Evolutionary conservation across 1,284 basidiomycete species (phyloP), one percentile per base, ranked within the genome.

Genomic region (Puccinia brachypodii): DNA sequence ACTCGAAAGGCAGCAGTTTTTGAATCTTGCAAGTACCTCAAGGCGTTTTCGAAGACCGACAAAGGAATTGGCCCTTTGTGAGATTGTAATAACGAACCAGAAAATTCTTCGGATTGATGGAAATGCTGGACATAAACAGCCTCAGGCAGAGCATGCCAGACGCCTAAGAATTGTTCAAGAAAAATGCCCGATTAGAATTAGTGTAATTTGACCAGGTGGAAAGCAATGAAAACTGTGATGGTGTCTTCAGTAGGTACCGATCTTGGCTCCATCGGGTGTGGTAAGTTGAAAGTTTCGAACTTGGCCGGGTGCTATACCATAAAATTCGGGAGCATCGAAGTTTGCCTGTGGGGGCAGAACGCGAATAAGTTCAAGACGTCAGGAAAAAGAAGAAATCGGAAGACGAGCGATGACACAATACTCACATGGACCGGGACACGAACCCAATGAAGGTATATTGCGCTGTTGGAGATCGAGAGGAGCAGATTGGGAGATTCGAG

Each of bases 121-220:
- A 77, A 42, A 77, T 79, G 76, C 0, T 50, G 64, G 13, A 69
- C 76, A 53, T 79, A 79, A 19, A 69, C 76, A 6, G 68, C 53
- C n/a, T 79, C 76, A 22, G 76, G 76, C 9, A 79, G 40, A 33
- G 66, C 76, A 44, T 79, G 76, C 76, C 76, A 79, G 9, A 79
- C 76, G 13, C 76, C 76, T 79, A 56, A n/a, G 60, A 14, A 8
- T 31, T 50, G 42, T 3, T 11, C n/a, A 47, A 42, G 14, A 36
- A 31, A 3, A n/a, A 42, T 7, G 40, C 40, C 14, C 2, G 6
- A 9, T 7, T 33, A 19, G 13, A 28, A 13, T 9, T 47, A 42
- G 42, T 16, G 25, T 22, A 19, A 3, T 28, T 36, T 69, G 62
- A 58, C 1, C n/a, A 36, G 33, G 22, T n/a, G n/a, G 38, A 28